Base-by-base conservation (phyloP, 2,329 filamentous ascomycete genomes). In the Dendryphion nanum region DNA sequence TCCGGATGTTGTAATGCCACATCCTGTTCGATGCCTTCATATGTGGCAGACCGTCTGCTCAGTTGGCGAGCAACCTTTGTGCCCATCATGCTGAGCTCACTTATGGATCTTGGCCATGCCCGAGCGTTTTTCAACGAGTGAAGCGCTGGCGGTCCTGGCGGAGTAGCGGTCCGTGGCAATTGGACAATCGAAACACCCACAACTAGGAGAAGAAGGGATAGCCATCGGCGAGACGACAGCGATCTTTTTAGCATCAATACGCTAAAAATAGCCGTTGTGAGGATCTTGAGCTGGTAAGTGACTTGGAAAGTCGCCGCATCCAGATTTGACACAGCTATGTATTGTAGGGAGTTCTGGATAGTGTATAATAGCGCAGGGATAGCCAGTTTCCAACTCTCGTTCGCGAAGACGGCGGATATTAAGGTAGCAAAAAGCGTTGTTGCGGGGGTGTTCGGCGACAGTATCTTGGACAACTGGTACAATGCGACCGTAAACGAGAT, bases 231-330 rank as follows among this genome's bases (percentile, higher is more conserved):
- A 10, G 76, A 56, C 1, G 85, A 81, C 18, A 96, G 73, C 5
- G 77, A 76, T 41, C 85, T 78, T 16, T 83, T 81, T 14, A 97
- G 75, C 59, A 97, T 76, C 4, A 81, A 67, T 26, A 95, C 83
- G 47, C 86, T 93, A 66, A 95, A 95, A 19, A 96, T 66, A 2
- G 93, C 90, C 0, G 89, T 93, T 2, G 87, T 88, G 46, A 96
- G 78, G 47, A 97, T 93, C 78, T 96, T 96, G 41, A 97, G 74
- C 68, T 98, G 91, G 63, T 93, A 95, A 18, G 93, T 81, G 42
- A 95, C 83, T 66, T 96, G 90, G 61, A 96, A 97, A 37, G 91
- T 89, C 4, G 93, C 89, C 0, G 91, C 86, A 56, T 95, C 89
- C 53, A 97, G 67, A 51, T 97, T 96, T 44, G 87, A 89, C 8